Evolutionary conservation across 768 basidiomycete species (phyloP).

Genomic region (Trametopsis cervina): DNA sequence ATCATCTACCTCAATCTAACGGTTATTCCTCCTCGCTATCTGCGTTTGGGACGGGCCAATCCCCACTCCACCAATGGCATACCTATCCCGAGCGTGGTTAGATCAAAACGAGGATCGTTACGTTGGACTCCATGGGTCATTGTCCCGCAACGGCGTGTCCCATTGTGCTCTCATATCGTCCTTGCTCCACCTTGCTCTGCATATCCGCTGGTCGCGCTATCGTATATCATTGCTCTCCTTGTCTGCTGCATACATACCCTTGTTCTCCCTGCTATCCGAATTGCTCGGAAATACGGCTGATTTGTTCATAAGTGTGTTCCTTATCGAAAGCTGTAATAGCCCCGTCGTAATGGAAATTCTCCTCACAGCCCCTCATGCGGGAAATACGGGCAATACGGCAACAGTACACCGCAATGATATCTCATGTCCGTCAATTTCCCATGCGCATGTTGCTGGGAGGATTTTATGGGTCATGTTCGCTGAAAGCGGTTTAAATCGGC

Average conservation of each 20-base stretch:
- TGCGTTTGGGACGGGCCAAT: conserved; percentile 6
- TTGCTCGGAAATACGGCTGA: neutral
- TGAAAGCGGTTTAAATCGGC: neutral
- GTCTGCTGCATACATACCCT: neutral
- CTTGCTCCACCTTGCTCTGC: neutral
- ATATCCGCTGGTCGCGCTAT: neutral
- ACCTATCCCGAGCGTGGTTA: conserved; percentile 10
- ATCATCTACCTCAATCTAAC: conserved; percentile 9
- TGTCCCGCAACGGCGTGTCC: neutral
- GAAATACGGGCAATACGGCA: no score
- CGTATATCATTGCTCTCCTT: neutral
- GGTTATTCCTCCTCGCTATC: conserved; percentile 11
- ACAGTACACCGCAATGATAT: no score
- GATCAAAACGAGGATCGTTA: neutral
- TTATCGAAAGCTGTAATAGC: neutral
- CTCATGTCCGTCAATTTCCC: no score
- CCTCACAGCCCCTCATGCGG: neutral
- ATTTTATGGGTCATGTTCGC: neutral
- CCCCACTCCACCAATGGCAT: conserved; percentile 14
- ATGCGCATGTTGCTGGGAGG: no score
- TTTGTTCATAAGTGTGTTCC: neutral
- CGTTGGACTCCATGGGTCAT: neutral
- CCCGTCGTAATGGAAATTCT: neutral
- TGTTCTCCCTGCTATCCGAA: neutral
- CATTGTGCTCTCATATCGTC: neutral